Percentiles rank a stretch among this genome's conserved stretches.
phyloP scores from a whole-genome alignment of 768 basidiomycete species.

The Psilocybe sp. region DNA sequence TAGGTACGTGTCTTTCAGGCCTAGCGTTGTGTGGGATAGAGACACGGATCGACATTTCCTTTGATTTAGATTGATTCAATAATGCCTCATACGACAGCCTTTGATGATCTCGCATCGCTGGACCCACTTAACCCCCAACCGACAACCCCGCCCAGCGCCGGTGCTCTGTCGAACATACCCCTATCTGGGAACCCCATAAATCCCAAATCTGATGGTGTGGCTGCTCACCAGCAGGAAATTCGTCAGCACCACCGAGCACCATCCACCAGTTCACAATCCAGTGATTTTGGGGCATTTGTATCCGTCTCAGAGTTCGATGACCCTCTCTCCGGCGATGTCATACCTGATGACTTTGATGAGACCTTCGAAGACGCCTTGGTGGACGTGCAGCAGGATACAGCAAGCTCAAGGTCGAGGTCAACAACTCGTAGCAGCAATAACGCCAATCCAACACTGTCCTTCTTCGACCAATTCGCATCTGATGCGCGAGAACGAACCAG shows the following conservation, averaged over 20 bases:
- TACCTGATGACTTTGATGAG: constrained; percentile 5
- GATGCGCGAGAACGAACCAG: constrained; percentile 55
- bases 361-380: background rate
- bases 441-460: constrained; percentile 36
- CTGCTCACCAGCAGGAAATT: background rate
- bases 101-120: too few relatives aligned
- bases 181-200: too few relatives aligned
- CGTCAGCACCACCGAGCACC: constrained; percentile 12
- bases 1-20: too few relatives aligned
- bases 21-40: too few relatives aligned
- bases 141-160: too few relatives aligned
- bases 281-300: constrained; percentile 62
- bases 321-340: constrained; percentile 33
- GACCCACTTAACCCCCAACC: too few relatives aligned
- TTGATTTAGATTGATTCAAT: too few relatives aligned
- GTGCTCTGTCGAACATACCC: too few relatives aligned
- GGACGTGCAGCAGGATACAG: constrained; percentile 4
- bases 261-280: constrained; percentile 33
- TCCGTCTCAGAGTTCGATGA: constrained; percentile 53
- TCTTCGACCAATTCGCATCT: constrained; percentile 61
- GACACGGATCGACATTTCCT: too few relatives aligned
- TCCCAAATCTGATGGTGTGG: too few relatives aligned
- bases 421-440: background rate
- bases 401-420: constrained; percentile 1
- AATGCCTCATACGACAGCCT: too few relatives aligned